Percentiles rank a stretch among this genome's conserved stretches.
phyloP scores from a whole-genome alignment of 306 rosid species.

The Geum urbanum region DNA sequence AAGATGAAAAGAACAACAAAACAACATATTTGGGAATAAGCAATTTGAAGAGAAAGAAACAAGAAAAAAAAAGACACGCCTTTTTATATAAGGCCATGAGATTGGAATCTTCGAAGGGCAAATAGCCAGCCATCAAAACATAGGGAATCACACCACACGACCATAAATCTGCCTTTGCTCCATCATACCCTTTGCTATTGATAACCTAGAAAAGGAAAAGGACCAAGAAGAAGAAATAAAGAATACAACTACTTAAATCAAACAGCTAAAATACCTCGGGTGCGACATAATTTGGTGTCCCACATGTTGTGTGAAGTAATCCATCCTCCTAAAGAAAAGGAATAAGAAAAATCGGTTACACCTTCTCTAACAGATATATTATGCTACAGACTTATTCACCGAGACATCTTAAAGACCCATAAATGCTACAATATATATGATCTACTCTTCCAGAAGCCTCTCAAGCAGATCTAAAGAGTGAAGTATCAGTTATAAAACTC shows the following conservation, averaged over 20 bases:
- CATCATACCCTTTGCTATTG: conserved; percentile 86
- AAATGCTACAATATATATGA: not conserved
- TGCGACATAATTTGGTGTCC: conserved; percentile 97
- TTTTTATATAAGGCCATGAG: conserved; percentile 80
- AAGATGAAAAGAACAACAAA: not conserved
- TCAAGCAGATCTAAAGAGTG: not conserved
- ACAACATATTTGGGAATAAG: not conserved
- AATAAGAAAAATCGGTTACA: conserved; percentile 18
- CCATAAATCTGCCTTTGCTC: conserved; percentile 94
- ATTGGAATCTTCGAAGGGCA: conserved; percentile 87
- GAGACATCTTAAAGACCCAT: not conserved
- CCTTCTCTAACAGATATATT: not conserved
- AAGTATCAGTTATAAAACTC: conserved; percentile 32
- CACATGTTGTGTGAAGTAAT: conserved; percentile 91
- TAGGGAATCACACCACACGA: conserved; percentile 91
- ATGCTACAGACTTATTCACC: not conserved
- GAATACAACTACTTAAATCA: conserved; percentile 11
- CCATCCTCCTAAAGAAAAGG: conserved; percentile 66
- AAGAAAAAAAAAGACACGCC: conserved; percentile 34
- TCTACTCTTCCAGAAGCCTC: not conserved
- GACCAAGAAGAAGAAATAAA: conserved; percentile 20
- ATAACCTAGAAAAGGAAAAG: conserved; percentile 61
- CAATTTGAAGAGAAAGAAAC: not conserved
- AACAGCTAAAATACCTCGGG: conserved; percentile 69
- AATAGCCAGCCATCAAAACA: conserved; percentile 91